Conservation (phyloP, 1,284 basidiomycete genomes). For the Fomitopsis schrenkii region DNA sequence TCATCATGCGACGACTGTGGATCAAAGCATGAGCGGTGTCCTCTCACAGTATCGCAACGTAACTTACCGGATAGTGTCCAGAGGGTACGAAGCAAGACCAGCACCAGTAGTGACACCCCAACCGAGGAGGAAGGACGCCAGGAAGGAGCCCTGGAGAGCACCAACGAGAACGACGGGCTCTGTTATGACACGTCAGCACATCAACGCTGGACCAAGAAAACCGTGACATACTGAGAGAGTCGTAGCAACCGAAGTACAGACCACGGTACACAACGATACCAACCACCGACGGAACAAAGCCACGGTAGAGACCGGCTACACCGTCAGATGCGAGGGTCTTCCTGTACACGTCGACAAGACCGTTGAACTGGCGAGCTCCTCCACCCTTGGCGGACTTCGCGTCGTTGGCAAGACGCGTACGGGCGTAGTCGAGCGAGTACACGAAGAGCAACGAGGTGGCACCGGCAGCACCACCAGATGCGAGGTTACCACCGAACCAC, state of each 20-base stretch:
- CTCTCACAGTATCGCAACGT: background rate
- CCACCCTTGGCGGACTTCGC: constrained; percentile 91
- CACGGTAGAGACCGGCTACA: constrained; percentile 91
- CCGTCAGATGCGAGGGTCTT: constrained; percentile 91
- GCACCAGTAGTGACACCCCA: constrained; percentile 96
- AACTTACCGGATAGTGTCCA: constrained; percentile 86
- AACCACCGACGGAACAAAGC: constrained; percentile 91
- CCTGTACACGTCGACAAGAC: constrained; percentile 90
- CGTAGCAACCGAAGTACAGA: constrained; percentile 94
- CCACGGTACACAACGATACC: constrained; percentile 97
- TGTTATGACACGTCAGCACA: constrained; percentile 30
- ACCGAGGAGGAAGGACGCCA: constrained; percentile 87
- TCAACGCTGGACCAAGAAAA: background rate
- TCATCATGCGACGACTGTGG: constrained; percentile 90
- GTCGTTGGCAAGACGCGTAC: constrained; percentile 97
- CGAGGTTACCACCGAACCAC: constrained; percentile 91
- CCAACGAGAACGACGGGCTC: constrained; percentile 91
- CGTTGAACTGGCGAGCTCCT: constrained; percentile 93
- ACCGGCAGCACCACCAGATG: constrained; percentile 97
- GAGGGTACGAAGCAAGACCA: constrained; percentile 93
- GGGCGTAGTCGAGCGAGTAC: constrained; percentile 96
- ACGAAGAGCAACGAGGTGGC: constrained; percentile 95
- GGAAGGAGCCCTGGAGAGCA: constrained; percentile 84
- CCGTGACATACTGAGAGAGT: constrained; percentile 74
- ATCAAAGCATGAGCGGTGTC: constrained; percentile 11